Evolutionary conservation across 2,329 filamentous ascomycete species (phyloP).

Genomic region (Colletotrichum karsti): DNA sequence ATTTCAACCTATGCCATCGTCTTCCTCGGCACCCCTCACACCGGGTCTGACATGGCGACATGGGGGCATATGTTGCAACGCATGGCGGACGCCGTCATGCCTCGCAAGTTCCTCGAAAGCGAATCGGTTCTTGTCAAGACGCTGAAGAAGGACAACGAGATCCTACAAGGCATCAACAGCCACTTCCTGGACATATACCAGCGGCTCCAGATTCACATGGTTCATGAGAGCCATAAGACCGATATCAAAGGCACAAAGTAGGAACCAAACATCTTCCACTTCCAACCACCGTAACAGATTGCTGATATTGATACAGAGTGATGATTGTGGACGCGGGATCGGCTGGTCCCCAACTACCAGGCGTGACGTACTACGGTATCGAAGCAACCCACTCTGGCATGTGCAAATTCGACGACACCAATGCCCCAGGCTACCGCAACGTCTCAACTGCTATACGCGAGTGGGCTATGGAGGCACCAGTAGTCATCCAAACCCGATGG

Average conservation of each 20-base stretch:
- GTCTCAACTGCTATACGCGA: slow-evolving; percentile 58
- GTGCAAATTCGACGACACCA: slow-evolving; percentile 74
- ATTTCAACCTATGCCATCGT: slow-evolving; percentile 80
- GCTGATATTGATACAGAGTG: slow-evolving; percentile 39
- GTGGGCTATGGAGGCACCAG: slow-evolving; percentile 63
- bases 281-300: too few relatives aligned
- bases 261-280: slow-evolving; percentile 28
- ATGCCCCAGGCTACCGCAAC: slow-evolving; percentile 70
- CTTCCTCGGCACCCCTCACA: slow-evolving; percentile 81
- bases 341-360: slow-evolving; percentile 73
- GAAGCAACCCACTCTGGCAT: slow-evolving; percentile 76
- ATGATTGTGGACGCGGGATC: slow-evolving; percentile 76
- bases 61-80: slow-evolving; percentile 75
- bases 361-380: slow-evolving; percentile 78
- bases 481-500: slow-evolving; percentile 66
- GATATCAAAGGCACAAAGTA: slow-evolving; percentile 70
- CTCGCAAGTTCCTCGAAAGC: slow-evolving; percentile 72
- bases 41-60: slow-evolving; percentile 72
- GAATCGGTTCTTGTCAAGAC: slow-evolving; percentile 75
- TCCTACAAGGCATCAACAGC: slow-evolving; percentile 76
- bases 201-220: slow-evolving; percentile 78
- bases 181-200: slow-evolving; percentile 77
- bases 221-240: slow-evolving; percentile 77
- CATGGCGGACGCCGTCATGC: slow-evolving; percentile 72
- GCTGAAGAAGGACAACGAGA: slow-evolving; percentile 78